These are phyloP conservation scores for Teratosphaeriaceae sp. DNA, from an alignment of 2,329 filamentous ascomycete genomes.

Conservation along the genomic window DNA sequence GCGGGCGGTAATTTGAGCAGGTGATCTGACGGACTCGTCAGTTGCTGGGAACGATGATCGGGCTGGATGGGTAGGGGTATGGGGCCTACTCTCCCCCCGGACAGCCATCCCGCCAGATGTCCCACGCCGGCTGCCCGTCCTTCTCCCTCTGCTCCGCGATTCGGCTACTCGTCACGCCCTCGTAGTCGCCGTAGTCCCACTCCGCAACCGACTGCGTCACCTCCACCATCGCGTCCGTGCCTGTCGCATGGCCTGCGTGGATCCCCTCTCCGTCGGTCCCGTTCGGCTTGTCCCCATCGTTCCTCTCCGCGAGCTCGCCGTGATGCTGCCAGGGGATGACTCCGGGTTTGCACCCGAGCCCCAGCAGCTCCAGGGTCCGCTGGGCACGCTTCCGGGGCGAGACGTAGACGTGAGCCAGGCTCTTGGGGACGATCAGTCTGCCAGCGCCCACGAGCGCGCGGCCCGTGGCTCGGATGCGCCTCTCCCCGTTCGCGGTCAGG, in stretches of 20 bases:
- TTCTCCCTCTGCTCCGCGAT: slow-evolving; percentile 43
- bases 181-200: slow-evolving; percentile 59
- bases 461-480: slow-evolving; percentile 57
- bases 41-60: background rate
- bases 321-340: slow-evolving; percentile 57
- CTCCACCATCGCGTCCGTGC: slow-evolving; percentile 39
- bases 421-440: slow-evolving; percentile 73
- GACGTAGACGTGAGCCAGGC: slow-evolving; percentile 85
- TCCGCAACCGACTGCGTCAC: slow-evolving; percentile 49
- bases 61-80: too few relatives aligned
- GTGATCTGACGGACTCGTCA: slow-evolving; percentile 44
- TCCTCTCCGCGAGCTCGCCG: slow-evolving; percentile 22
- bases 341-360: slow-evolving; percentile 55
- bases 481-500: slow-evolving; percentile 67
- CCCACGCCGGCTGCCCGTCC: slow-evolving; percentile 57
- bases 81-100: slow-evolving; percentile 58
- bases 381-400: slow-evolving; percentile 81
- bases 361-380: slow-evolving; percentile 81
- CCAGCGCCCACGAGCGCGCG: slow-evolving; percentile 78
- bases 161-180: slow-evolving; percentile 48
- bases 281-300: slow-evolving; percentile 12
- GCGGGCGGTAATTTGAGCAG: slow-evolving; percentile 63
- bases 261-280: slow-evolving; percentile 3
- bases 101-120: slow-evolving; percentile 85
- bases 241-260: slow-evolving; percentile 19